Conservation (phyloP, 140 eudicot species). For the Senecio squalidus region DNA sequence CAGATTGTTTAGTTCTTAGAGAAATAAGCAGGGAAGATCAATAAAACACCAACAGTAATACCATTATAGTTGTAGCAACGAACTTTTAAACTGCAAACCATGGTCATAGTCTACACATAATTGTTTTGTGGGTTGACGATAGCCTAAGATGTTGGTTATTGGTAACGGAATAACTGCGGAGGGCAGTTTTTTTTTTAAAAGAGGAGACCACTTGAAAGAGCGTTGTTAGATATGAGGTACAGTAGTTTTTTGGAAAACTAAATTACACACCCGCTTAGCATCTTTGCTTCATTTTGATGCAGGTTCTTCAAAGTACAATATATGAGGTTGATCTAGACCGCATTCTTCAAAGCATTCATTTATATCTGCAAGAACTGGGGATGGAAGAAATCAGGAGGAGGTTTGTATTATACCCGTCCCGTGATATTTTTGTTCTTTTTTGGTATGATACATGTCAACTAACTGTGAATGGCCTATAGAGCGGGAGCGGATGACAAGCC, state of each 20-base stretch:
- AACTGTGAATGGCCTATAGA: constrained; percentile 27
- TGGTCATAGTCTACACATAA: too few relatives aligned
- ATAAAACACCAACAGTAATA: too few relatives aligned
- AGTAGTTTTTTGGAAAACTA: too few relatives aligned
- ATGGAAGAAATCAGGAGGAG: constrained; percentile 98
- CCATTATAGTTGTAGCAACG: too few relatives aligned
- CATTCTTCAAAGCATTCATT: constrained; percentile 92
- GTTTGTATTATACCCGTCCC: constrained; percentile 30
- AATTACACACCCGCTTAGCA: background rate
- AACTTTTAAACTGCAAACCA: too few relatives aligned
- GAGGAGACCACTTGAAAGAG: too few relatives aligned
- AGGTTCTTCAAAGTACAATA: constrained; percentile 95
- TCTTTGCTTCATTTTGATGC: constrained; percentile 14
- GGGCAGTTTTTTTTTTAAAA: background rate
- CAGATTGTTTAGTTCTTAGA: too few relatives aligned
- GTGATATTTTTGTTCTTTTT: background rate
- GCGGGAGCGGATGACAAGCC: constrained; percentile 99
- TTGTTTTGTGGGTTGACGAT: too few relatives aligned
- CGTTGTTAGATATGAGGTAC: too few relatives aligned
- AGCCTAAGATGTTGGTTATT: too few relatives aligned
- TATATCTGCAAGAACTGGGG: constrained; percentile 95
- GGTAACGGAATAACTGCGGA: too few relatives aligned
- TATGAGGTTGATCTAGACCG: constrained; percentile 93
- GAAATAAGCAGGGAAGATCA: too few relatives aligned
- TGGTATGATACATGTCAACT: background rate